Conservation (phyloP, 2,329 filamentous ascomycete genomes). For the Verticillium albo-atrum region DNA sequence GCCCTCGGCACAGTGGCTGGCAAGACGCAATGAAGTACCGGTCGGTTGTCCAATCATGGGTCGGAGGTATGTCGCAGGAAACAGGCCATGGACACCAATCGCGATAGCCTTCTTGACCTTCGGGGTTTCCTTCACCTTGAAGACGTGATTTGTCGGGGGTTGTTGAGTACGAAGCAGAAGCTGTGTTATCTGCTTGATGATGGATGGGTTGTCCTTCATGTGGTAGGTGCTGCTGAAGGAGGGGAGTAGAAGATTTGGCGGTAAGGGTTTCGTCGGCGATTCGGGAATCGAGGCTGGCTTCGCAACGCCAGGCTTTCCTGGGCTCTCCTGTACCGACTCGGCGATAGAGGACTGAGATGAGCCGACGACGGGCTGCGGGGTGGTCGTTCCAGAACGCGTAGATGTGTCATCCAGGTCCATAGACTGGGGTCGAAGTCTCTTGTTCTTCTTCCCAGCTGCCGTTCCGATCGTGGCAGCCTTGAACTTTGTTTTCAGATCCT, state of each 20-base stretch:
- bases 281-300: slow-evolving; percentile 24
- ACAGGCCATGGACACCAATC: slow-evolving; percentile 92
- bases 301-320: slow-evolving; percentile 2
- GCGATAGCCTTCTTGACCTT: slow-evolving; percentile 82
- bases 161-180: slow-evolving; percentile 53
- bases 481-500: slow-evolving; percentile 19
- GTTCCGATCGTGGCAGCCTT: slow-evolving; percentile 20
- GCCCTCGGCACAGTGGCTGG: slow-evolving; percentile 77
- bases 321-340: slow-evolving; percentile 13
- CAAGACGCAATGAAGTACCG: slow-evolving; percentile 90
- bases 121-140: slow-evolving; percentile 61
- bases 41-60: slow-evolving; percentile 91
- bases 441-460: slow-evolving; percentile 32
- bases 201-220: slow-evolving; percentile 62
- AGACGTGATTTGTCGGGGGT: slow-evolving; percentile 64
- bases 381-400: slow-evolving; percentile 24
- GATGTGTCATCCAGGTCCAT: slow-evolving; percentile 39
- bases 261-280: slow-evolving; percentile 30
- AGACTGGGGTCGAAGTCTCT: slow-evolving; percentile 41
- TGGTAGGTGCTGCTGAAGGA: slow-evolving; percentile 66
- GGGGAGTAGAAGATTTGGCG: slow-evolving; percentile 64
- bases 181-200: slow-evolving; percentile 61
- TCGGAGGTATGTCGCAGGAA: slow-evolving; percentile 82
- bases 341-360: slow-evolving; percentile 16
- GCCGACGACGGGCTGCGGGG: slow-evolving; percentile 25